phyloP scores from a whole-genome alignment of 805 yeast genomes.

The Yamadazyma philogaea region DNA sequence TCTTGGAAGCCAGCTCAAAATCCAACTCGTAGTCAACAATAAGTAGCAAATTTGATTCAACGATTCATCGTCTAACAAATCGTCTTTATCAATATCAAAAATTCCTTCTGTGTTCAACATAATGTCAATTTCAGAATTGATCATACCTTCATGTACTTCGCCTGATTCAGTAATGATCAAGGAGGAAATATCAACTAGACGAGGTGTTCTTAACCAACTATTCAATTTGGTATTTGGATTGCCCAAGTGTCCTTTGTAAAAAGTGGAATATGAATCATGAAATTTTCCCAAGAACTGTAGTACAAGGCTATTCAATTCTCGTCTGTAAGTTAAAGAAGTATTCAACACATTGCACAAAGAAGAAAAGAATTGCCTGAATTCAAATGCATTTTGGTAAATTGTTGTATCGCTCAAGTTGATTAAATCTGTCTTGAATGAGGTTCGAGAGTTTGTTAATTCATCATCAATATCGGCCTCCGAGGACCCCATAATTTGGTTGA shows the following conservation, averaged over 20 bases:
- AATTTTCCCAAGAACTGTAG: slow-evolving; percentile 37
- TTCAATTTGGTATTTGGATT: slow-evolving; percentile 10
- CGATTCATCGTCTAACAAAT: slow-evolving; percentile 51
- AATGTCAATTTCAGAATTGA: slow-evolving; percentile 25
- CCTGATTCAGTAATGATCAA: slow-evolving; percentile 16
- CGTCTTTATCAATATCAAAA: slow-evolving; percentile 39
- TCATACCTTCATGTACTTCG: slow-evolving; percentile 13
- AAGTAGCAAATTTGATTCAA: slow-evolving; percentile 52
- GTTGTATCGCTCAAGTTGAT: slow-evolving; percentile 7
- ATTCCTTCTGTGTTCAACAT: slow-evolving; percentile 23
- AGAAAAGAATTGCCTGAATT: slow-evolving; percentile 46
- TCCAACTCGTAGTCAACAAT: slow-evolving; percentile 54
- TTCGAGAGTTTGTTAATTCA: not conserved
- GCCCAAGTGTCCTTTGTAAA: slow-evolving; percentile 33
- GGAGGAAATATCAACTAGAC: slow-evolving; percentile 22
- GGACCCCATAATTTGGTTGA: slow-evolving; percentile 39
- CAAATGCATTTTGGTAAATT: slow-evolving; percentile 42
- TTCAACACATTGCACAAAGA: slow-evolving; percentile 52
- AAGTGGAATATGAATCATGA: slow-evolving; percentile 31
- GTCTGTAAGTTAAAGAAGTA: slow-evolving; percentile 57
- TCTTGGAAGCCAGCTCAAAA: slow-evolving; percentile 57
- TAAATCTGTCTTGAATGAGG: slow-evolving; percentile 2
- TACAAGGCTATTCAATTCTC: slow-evolving; percentile 48
- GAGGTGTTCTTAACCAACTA: slow-evolving; percentile 32
- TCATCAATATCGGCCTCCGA: slow-evolving; percentile 3